phyloP scores from a whole-genome alignment of 805 yeast genomes.

The Isabelozyma heimii region DNA sequence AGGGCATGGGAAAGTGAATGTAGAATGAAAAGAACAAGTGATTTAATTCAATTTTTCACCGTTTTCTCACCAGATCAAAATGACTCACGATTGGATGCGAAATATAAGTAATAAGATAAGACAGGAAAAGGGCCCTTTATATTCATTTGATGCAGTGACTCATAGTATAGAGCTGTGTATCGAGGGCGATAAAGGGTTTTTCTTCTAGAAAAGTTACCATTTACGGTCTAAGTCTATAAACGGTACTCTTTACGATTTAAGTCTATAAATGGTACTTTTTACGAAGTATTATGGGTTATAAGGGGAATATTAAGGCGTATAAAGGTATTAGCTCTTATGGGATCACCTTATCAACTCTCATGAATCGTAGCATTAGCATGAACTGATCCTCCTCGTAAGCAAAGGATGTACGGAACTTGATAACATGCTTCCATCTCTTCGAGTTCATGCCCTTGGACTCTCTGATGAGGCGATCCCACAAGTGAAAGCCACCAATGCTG shows the following conservation, averaged over 20 bases:
- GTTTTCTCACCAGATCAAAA: neutral
- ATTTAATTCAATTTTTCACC: no score
- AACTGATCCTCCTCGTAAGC: conserved; percentile 40
- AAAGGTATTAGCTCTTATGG: conserved; percentile 11
- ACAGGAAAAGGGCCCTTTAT: no score
- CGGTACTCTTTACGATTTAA: no score
- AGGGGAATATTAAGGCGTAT: no score
- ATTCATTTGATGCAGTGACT: no score
- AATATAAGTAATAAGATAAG: no score
- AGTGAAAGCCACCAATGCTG: conserved; percentile 36
- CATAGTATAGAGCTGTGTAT: no score
- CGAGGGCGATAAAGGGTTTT: no score
- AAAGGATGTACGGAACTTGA: conserved; percentile 33
- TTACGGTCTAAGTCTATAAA: no score
- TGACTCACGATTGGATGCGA: neutral
- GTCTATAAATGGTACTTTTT: no score
- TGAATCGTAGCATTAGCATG: conserved; percentile 31
- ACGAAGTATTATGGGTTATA: no score
- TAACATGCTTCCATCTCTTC: conserved; percentile 42
- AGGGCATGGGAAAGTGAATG: conserved; percentile 10
- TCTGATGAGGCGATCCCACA: conserved; percentile 38
- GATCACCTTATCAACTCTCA: conserved; percentile 24
- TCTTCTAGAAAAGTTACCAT: no score
- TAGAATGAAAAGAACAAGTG: neutral
- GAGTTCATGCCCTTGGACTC: conserved; percentile 30